Conservation (phyloP, 1,284 basidiomycete genomes). For the Volvariella surrecta region DNA sequence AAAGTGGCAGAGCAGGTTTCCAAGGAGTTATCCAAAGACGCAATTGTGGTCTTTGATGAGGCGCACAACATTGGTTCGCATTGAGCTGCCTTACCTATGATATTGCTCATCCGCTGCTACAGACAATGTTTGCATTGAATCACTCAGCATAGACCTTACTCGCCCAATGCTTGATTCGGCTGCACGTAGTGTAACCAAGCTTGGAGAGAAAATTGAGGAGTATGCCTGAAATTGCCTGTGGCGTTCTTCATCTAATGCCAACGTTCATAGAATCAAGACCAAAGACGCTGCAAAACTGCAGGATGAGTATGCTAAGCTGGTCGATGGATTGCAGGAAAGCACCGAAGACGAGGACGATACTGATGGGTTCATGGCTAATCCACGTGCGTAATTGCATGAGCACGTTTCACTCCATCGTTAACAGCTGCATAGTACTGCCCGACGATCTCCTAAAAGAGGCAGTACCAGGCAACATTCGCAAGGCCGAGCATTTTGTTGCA, state of each 20-base stretch:
- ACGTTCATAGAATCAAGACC: slow-evolving; percentile 70
- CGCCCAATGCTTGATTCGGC: slow-evolving; percentile 97
- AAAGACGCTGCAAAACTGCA: slow-evolving; percentile 93
- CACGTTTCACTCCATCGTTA: slow-evolving; percentile 6
- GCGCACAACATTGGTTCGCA: slow-evolving; percentile 94
- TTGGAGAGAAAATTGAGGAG: slow-evolving; percentile 94
- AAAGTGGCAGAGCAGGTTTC: slow-evolving; percentile 99
- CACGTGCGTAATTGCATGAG: slow-evolving; percentile 38
- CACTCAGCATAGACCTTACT: slow-evolving; percentile 96
- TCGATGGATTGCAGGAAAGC: slow-evolving; percentile 86
- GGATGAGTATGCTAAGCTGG: slow-evolving; percentile 95
- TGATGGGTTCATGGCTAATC: slow-evolving; percentile 87
- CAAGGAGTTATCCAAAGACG: slow-evolving; percentile 94
- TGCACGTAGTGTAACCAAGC: slow-evolving; percentile 78
- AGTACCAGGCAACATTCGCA: slow-evolving; percentile 95
- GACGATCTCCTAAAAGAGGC: slow-evolving; percentile 95
- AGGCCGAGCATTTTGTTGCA: slow-evolving; percentile 98
- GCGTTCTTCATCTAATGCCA: not conserved
- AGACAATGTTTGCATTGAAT: slow-evolving; percentile 99
- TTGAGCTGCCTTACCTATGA: not conserved
- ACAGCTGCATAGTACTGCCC: slow-evolving; percentile 84
- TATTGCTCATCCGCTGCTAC: slow-evolving; percentile 3
- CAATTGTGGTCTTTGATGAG: slow-evolving; percentile 99
- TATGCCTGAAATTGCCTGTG: slow-evolving; percentile 27
- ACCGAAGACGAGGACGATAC: slow-evolving; percentile 57